Base-by-base conservation (phyloP, 345 rosid genomes). In the Acer saccharum region DNA sequence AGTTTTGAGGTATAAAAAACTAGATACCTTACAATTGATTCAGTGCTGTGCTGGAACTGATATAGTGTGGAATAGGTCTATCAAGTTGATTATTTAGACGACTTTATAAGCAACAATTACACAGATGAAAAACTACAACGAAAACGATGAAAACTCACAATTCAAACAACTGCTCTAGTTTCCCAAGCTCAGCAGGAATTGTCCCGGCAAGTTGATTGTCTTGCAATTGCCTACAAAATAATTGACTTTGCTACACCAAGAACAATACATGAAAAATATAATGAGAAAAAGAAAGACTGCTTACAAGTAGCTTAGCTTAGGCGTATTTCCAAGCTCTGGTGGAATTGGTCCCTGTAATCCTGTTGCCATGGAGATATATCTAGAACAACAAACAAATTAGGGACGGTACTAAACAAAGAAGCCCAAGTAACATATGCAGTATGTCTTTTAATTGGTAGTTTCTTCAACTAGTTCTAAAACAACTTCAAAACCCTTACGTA, bases 241-340 rank as follows among this genome's bases (percentile, higher is more conserved):
- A 29, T 3, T 0, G 14, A 39, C 16, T 48, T 11, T 18, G 12
- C 9, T 66, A 41, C 16, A 68, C 27, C 27, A 25, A 25, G 27
- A 25, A 1, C 44, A 41, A n/a, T 27, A 20, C 52, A 12, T 8
- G 14, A 13, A 18, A 14, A 2, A 6, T 3, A n/a, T 10, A 57
- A 12, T 11, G 1, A 44, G 11, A 55, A 14, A 21, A 12, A 23
- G 23, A 52, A 29, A 6, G 18, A 35, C 9, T 65, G 57, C 95
- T 85, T 79, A 96, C 99, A 96, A 81, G 75, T 96, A 96, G 84
- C 98, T 96, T 71, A 96, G 95, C 46, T 82, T 92, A 32, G 99
- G 90, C 98, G 94, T 96, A 68, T 96, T 92, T 61, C 99, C 99
- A 61, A 96, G 94, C 83, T 96, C 99, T 4, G 99, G 85, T n/a